Conservation (phyloP, 2,329 filamentous ascomycete genomes). For the Fusarium longipes region DNA sequence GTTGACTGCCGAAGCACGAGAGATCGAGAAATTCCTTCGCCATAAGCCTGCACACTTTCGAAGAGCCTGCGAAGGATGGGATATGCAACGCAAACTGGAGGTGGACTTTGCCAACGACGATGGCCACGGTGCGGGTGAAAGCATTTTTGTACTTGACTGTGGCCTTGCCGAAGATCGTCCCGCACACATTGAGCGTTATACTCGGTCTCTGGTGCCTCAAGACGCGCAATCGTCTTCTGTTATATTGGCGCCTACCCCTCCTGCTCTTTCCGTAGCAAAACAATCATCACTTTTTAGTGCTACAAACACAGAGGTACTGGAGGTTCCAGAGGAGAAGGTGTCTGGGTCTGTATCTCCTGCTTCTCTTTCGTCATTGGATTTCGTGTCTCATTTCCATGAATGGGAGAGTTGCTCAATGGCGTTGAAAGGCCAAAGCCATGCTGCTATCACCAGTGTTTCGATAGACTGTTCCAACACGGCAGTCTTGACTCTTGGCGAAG, state of each 20-base stretch:
- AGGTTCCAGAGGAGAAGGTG: conserved; percentile 36
- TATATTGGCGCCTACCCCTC: conserved; percentile 8
- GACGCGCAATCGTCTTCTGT: conserved; percentile 22
- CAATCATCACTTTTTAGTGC: conserved; percentile 49
- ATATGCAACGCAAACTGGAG: conserved; percentile 86
- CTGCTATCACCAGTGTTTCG: conserved; percentile 75
- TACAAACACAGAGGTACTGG: conserved; percentile 8
- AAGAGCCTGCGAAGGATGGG: conserved; percentile 84
- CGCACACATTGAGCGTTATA: conserved; percentile 58
- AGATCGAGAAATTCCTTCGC: conserved; percentile 80
- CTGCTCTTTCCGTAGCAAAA: conserved; percentile 1
- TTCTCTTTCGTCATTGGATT: conserved; percentile 33
- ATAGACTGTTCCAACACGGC: conserved; percentile 82
- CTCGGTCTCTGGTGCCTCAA: conserved; percentile 48
- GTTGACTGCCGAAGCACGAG: conserved; percentile 78
- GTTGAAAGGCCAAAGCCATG: conserved; percentile 68
- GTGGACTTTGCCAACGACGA: conserved; percentile 91
- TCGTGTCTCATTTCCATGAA: conserved; percentile 44
- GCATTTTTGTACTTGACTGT: conserved; percentile 77
- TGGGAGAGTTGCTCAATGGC: conserved; percentile 48
- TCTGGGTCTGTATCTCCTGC: conserved; percentile 41
- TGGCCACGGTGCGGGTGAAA: conserved; percentile 79
- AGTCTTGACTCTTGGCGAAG: conserved; percentile 77
- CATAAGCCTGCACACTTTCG: conserved; percentile 83
- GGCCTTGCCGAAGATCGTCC: conserved; percentile 71